These are phyloP conservation scores for Hevea brasiliensis DNA, from an alignment of 345 rosid genomes.

Conservation along the genomic window DNA sequence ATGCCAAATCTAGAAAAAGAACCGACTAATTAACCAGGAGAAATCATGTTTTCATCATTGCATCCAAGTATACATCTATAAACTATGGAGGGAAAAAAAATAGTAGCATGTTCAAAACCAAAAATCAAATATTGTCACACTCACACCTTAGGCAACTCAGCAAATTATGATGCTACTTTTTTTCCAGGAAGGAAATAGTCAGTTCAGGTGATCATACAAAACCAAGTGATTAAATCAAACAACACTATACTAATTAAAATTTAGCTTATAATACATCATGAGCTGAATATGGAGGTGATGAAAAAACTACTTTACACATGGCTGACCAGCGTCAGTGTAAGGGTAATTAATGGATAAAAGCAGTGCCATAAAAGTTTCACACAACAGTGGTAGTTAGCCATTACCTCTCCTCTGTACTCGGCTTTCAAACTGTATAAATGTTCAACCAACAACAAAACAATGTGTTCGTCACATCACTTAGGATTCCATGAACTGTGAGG, in stretches of 20 bases:
- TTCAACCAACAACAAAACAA: constrained; percentile 11
- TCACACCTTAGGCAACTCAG: neutral
- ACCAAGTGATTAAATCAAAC: constrained; percentile 13
- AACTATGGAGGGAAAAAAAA: neutral
- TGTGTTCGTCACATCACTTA: constrained; percentile 22
- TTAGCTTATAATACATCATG: constrained; percentile 30
- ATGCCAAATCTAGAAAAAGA: neutral
- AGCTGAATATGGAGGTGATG: constrained; percentile 15
- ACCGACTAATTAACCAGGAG: neutral
- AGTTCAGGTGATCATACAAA: neutral
- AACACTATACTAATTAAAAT: constrained; percentile 16
- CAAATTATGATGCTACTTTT: neutral
- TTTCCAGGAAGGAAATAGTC: neutral
- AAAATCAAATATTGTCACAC: neutral
- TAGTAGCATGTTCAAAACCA: neutral
- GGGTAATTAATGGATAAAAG: constrained; percentile 3
- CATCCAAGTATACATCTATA: neutral
- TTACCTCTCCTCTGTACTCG: constrained; percentile 25
- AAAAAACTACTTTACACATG: constrained; percentile 32
- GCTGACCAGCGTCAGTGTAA: neutral
- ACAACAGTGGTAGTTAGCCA: constrained; percentile 17
- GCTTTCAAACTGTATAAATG: constrained; percentile 2
- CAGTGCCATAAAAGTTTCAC: constrained; percentile 13
- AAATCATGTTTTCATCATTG: neutral
- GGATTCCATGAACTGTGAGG: constrained; percentile 81